Base-by-base conservation (phyloP, 352 stramenopile species). In the Phytophthora pisi region DNA sequence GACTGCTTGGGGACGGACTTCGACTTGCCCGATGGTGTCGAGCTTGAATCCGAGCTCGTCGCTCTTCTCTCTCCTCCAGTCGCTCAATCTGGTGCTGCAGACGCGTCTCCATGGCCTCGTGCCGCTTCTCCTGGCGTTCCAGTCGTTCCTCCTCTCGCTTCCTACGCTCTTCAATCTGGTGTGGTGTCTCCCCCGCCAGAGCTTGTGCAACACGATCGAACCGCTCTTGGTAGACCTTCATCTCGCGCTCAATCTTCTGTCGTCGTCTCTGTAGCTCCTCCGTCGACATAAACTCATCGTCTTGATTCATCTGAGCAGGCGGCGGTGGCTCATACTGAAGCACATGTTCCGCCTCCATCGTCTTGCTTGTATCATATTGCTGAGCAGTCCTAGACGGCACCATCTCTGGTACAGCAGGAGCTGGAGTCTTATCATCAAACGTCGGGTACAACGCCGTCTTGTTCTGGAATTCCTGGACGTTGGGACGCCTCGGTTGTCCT, bases 191-290 rank as follows among this genome's bases (percentile, higher is more conserved):
- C 0, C 84, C 82, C 16, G 79, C 79, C 13, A 95, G 60, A 16
- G 79, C 87, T 20, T 84, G 70, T 13, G 79, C 87, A n/a, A 95
- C 56, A 60, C 90, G 81, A 55, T 89, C 59, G 30, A 89, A 73
- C 16, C 79, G 78, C 24, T 78, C 56, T 54, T 82, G 57, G 45
- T 85, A 91, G 6, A 54, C 63, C 3, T 59, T 61, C 46, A 91
- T 58, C 36, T 92, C 70, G 2, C 56, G 62, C 30, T 86, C 64
- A 23, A 91, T 71, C 26, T 75, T 47, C 7, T 65, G 68, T 30
- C 64, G 73, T 45, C 77, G 72, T 28, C 40, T 73, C 28, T 70
- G 38, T 24, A 73, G 52, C n/a, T 72, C 65, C 26, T 69, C 20
- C 7, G 68, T 49, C 6, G 57, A 63, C 56, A 60, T 68, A n/a